Evolutionary conservation across 169 alveolate genomes (phyloP), one percentile per base, ranked within the genome.

Genomic region (Eimeria sp.): DNA sequence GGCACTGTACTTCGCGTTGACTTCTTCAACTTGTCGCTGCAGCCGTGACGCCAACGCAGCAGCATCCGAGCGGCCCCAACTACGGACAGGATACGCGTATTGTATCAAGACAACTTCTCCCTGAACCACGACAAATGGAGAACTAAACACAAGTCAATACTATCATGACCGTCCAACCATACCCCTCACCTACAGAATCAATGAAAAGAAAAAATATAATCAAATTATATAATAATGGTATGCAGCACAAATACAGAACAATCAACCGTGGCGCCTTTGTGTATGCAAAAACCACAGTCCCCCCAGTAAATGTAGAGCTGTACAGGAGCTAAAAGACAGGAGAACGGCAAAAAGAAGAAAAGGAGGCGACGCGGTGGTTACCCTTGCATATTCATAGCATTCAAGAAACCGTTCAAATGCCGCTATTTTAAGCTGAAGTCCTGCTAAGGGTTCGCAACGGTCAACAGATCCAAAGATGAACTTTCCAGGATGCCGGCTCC

Each of bases 401-500:
- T 67, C 70, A 45, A 95, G 84, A 49, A 84, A 89, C 16, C 22
- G 22, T 47, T 67, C 72, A 51, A 92, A 87, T 7, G 95, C 78
- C 27, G 86, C 87, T 30, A 96, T 40, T 58, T 96, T 96, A 84
- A 96, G 93, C 30, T 58, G 89, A 30, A 93, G 73, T 20, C 97
- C 96, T n/a, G 96, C 95, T 25, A 96, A 78, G 2, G 65, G 73
- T 43, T 96, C 97, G 87, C 95, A 80, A 51, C 96, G 95, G 70
- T 96, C 97, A 40, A 96, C 92, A 7, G 96, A 87, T 16, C 80
- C 95, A 34, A 92, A 96, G 40, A 96, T 91, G 51, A 92, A 72
- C 16, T 76, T 78, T n/a, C 78, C 92, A 34, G 18, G 88, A 72
- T 83, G 63, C 27, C 49, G 16, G 10, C 67, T 43, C 70, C 16